Evolutionary conservation across 768 basidiomycete species (phyloP).

Genomic region (Dendrothele bispora): DNA sequence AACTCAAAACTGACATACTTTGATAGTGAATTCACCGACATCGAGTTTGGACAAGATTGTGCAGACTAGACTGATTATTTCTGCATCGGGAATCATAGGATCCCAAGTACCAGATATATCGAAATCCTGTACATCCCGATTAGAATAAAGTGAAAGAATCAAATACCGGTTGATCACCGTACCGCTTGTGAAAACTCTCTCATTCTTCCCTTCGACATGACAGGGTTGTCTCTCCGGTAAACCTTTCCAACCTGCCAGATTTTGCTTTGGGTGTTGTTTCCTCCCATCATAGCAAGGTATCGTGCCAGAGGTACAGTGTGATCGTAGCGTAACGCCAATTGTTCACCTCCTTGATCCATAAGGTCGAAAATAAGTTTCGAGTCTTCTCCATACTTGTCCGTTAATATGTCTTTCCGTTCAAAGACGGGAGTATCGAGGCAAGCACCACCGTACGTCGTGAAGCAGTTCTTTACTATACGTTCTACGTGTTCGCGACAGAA

Average conservation of each 20-base stretch:
- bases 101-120: slow-evolving; percentile 94
- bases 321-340: slow-evolving; percentile 92
- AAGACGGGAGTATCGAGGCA: slow-evolving; percentile 99
- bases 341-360: slow-evolving; percentile 96
- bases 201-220: slow-evolving; percentile 98
- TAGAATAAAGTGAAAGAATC: too few relatives aligned
- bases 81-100: slow-evolving; percentile 96
- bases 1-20: slow-evolving; percentile 43
- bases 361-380: slow-evolving; percentile 97
- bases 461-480: slow-evolving; percentile 81
- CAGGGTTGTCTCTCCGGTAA: slow-evolving; percentile 93
- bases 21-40: slow-evolving; percentile 93
- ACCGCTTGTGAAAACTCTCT: slow-evolving; percentile 98
- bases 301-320: slow-evolving; percentile 96
- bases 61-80: slow-evolving; percentile 79
- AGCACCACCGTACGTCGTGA: slow-evolving; percentile 84
- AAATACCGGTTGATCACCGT: neutral
- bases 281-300: slow-evolving; percentile 94
- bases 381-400: slow-evolving; percentile 98
- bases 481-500: slow-evolving; percentile 91
- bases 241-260: slow-evolving; percentile 99
- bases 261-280: slow-evolving; percentile 72
- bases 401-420: slow-evolving; percentile 92
- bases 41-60: slow-evolving; percentile 82
- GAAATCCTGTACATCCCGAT: slow-evolving; percentile 90